Base-by-base conservation (phyloP, 2,329 filamentous ascomycete species). In the Sclerotinia sclerotiorum region DNA sequence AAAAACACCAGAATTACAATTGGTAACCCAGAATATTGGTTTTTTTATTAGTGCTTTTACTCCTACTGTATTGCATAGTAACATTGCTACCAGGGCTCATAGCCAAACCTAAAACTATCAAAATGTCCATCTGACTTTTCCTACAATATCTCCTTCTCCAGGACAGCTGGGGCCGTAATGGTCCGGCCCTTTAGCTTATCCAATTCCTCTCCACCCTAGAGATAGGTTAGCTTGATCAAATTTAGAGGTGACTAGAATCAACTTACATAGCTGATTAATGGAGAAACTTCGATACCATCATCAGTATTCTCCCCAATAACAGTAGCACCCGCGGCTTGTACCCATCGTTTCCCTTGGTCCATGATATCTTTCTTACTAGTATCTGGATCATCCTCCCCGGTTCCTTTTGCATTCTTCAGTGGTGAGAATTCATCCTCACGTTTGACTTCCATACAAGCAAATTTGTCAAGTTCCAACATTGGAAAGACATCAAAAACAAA, bases 401-500 rank as follows among this genome's bases (percentile, higher is more conserved):
- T 93, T 67, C 93, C 92, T 71, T 84, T 85, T 46, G 84, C 87
- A 78, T 99, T 99, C 88, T 99, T 99, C 73, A 99, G 83, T 5
- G 95, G 95, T 39, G 93, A 97, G 83, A 99, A 99, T 82, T 99
- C 95, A 74, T 99, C 95, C 83, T 97, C 94, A 70, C 95, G 92
- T 80, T 89, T 92, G 65, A 99, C 95, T 82, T 99, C 95, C 82
- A 98, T 90, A 80, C 90, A 97, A 32, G 94, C 95, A 77, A 99
- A 99, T 82, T 96, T 93, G 73, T 89, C 85, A 72, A 99, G 87
- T 24, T 89, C 83, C 65, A 97, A 84, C 84, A 94, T 86, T 70
- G 94, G 94, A 85, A 99, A 99, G 77, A 97, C 95, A 79, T 99
- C 95, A 78, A 99, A 99, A 70, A 99, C 94, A 76, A 98, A 99